Evolutionary conservation across 768 basidiomycete species (phyloP), one percentile per base, ranked within the genome.

Genomic region (Butyriboletus loyo): DNA sequence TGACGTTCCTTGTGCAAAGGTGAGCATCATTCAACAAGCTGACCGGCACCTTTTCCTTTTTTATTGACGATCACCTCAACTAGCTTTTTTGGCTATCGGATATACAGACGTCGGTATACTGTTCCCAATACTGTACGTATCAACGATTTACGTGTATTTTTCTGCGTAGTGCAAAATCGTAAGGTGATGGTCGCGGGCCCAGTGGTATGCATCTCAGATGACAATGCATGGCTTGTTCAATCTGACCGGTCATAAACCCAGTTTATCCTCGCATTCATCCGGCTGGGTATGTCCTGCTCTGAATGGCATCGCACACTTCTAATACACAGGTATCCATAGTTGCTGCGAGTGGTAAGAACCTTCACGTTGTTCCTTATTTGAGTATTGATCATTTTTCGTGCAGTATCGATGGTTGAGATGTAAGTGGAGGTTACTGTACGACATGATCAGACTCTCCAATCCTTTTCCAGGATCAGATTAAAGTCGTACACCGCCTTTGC

Each of bases 1-100:
- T 65, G 19, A 65, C 63, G n/a, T 66, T 66, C 25, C 35, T 67
- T 7, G 57, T 54, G n/a, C 64, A 66, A 59, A 57, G 56, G 64
- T 51, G 15, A 45, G 54, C n/a, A n/a, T n/a, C 30, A 10, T 13
- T 30, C 2, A 1, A 6, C 5, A 0, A 4, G 24, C 13, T 22
- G 7, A 8, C 15, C 0, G 5, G 3, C n/a, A 19, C 11, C 1
- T 21, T 19, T n/a, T n/a, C n/a, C n/a, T n/a, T 35, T 17, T 35
- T 24, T 27, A 19, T 32, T 57, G 25, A 60, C 11, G 8, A 13
- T 25, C 9, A 10, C 24, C 7, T 36, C 14, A 25, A 32, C 35
- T n/a, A 66, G 64, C 32, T 67, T 62, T 51, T 65, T 67, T 42
- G 54, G 53, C 14, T 43, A 65, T 43, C 63, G 64, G 24, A 67